Evolutionary conservation across 2,329 filamentous ascomycete genomes (phyloP).

Genomic region (Spiromastix sp.): DNA sequence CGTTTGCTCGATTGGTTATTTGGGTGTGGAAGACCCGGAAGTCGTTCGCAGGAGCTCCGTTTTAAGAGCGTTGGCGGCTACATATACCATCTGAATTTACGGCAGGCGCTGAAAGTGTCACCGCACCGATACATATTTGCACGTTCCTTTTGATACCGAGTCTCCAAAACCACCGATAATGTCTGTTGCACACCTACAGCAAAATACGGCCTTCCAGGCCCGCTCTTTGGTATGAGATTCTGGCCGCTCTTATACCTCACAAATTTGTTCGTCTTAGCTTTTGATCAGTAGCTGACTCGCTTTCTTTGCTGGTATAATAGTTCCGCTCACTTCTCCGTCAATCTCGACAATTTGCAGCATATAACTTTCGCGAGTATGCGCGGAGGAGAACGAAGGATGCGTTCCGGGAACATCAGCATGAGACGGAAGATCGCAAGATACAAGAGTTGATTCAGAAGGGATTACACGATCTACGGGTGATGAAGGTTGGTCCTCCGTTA

Average conservation of each 20-base stretch:
- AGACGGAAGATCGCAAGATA: constrained; percentile 63
- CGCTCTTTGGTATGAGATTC: constrained; percentile 31
- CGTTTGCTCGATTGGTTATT: too few relatives aligned
- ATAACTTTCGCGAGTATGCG: constrained; percentile 98
- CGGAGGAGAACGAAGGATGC: constrained; percentile 81
- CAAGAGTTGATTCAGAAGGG: constrained; percentile 88
- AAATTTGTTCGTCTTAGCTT: not conserved
- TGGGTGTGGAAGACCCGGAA: too few relatives aligned
- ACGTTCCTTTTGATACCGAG: too few relatives aligned
- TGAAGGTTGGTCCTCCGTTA: constrained; percentile 75
- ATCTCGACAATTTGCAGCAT: constrained; percentile 76
- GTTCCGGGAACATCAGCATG: constrained; percentile 68
- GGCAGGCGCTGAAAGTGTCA: too few relatives aligned
- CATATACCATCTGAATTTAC: too few relatives aligned
- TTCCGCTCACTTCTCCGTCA: constrained; percentile 88
- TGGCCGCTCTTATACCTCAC: not conserved
- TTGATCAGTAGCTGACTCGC: constrained; percentile 1
- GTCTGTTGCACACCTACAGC: constrained; percentile 33
- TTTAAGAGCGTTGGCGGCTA: too few relatives aligned
- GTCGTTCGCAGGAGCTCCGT: too few relatives aligned
- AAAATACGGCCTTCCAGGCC: constrained; percentile 36
- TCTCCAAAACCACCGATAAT: constrained; percentile 19
- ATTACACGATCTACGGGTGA: constrained; percentile 69
- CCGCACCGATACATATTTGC: not conserved
- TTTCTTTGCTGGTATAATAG: constrained; percentile 34